phyloP scores from a whole-genome alignment of 1,284 basidiomycete genomes.

The Tylopilus microsporus region DNA sequence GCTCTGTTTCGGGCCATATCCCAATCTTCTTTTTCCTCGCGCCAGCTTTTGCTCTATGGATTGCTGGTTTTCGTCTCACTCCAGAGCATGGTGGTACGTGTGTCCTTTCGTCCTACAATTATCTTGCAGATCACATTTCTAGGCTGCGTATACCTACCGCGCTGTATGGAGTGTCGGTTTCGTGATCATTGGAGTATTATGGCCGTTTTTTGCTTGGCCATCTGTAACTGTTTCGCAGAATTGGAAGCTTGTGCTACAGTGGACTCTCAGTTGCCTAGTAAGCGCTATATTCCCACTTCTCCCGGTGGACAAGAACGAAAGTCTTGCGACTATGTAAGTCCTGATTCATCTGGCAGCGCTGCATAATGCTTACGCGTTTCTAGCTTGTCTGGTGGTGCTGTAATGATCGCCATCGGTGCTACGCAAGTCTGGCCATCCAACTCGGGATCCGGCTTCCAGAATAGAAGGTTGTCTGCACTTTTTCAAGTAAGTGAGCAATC shows the following conservation, averaged over 20 bases:
- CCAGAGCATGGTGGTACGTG: slow-evolving; percentile 70
- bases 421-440: slow-evolving; percentile 10
- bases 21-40: slow-evolving; percentile 23
- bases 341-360: not conserved
- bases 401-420: slow-evolving; percentile 26
- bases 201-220: slow-evolving; percentile 59
- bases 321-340: slow-evolving; percentile 54
- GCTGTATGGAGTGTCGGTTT: slow-evolving; percentile 72
- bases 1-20: slow-evolving; percentile 22
- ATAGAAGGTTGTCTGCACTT: slow-evolving; percentile 7
- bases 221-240: slow-evolving; percentile 29
- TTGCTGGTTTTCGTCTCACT: slow-evolving; percentile 42
- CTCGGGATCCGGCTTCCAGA: not conserved
- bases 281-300: slow-evolving; percentile 69
- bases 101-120: not conserved
- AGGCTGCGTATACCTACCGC: slow-evolving; percentile 69
- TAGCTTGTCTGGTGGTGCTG: slow-evolving; percentile 30
- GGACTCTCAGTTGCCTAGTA: slow-evolving; percentile 52
- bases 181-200: slow-evolving; percentile 57
- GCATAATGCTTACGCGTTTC: slow-evolving; percentile 13
- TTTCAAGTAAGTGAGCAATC: slow-evolving; percentile 37
- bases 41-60: slow-evolving; percentile 23
- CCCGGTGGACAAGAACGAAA: slow-evolving; percentile 73
- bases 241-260: slow-evolving; percentile 36
- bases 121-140: slow-evolving; percentile 18